Evolutionary conservation across 805 yeast species (phyloP).

Genomic region (Candida dajiaensis): DNA sequence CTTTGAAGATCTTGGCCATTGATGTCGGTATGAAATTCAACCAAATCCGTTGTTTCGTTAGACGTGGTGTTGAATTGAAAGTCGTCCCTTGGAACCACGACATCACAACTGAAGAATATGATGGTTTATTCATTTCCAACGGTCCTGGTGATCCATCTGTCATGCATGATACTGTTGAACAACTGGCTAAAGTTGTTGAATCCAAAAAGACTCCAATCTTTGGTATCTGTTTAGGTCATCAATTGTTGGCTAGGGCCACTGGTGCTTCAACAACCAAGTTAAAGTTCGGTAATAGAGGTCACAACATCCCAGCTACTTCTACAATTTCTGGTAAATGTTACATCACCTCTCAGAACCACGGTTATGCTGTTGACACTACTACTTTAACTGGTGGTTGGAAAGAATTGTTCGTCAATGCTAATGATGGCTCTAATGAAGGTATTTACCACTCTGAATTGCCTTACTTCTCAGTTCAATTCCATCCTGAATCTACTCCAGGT

Average conservation of each 20-base stretch:
- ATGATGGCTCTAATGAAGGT: constrained; percentile 98
- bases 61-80: constrained; percentile 91
- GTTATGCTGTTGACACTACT: constrained; percentile 87
- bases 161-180: constrained; percentile 59
- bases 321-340: constrained; percentile 91
- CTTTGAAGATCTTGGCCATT: constrained; percentile 77
- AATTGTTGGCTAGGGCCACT: constrained; percentile 87
- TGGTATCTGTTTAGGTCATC: constrained; percentile 99
- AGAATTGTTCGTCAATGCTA: constrained; percentile 90
- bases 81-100: constrained; percentile 97
- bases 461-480: constrained; percentile 96
- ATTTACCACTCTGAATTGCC: constrained; percentile 86
- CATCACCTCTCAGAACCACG: constrained; percentile 98
- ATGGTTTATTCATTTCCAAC: constrained; percentile 92
- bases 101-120: constrained; percentile 73
- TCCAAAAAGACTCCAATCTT: constrained; percentile 81
- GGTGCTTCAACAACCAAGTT: constrained; percentile 91
- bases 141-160: constrained; percentile 99
- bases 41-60: constrained; percentile 94
- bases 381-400: constrained; percentile 81
- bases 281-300: constrained; percentile 99
- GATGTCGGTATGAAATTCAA: constrained; percentile 98
- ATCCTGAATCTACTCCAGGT: constrained; percentile 99
- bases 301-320: constrained; percentile 93
- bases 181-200: constrained; percentile 50